Evolutionary conservation across 805 yeast genomes (phyloP).

Genomic region (Wickerhamiella hasegawae): DNA sequence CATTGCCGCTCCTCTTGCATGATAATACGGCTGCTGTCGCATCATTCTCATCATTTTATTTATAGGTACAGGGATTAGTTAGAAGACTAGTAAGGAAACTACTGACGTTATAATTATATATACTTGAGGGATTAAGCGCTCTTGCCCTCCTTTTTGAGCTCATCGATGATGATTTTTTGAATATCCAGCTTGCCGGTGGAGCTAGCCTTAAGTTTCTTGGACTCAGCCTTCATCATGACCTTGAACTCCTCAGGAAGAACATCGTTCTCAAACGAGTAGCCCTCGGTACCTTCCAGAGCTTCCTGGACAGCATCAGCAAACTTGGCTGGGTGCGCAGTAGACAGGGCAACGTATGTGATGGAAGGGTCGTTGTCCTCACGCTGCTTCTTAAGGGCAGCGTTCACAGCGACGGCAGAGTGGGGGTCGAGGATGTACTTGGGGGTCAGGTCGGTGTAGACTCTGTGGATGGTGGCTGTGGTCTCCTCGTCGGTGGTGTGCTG

Average conservation of each 20-base stretch:
- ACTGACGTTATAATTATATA: no score
- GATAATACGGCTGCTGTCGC: background rate
- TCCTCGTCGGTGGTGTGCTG: constrained; percentile 65
- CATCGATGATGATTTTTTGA: constrained; percentile 60
- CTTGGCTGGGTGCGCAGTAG: constrained; percentile 99
- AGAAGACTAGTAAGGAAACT: no score
- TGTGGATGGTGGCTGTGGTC: constrained; percentile 65
- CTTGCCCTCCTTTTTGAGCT: constrained; percentile 33
- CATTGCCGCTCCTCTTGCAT: constrained; percentile 60
- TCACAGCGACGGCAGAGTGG: constrained; percentile 89
- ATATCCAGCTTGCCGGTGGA: constrained; percentile 27
- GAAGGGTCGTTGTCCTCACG: constrained; percentile 27
- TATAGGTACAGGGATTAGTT: no score
- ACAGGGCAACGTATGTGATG: constrained; percentile 45
- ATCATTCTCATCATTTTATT: no score
- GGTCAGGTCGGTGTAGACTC: constrained; percentile 39
- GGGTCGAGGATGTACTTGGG: constrained; percentile 82
- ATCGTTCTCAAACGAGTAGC: constrained; percentile 72
- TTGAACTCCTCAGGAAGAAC: constrained; percentile 82
- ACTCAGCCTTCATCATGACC: constrained; percentile 50
- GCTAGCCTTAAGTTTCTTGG: constrained; percentile 48
- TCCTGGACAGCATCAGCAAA: constrained; percentile 89
- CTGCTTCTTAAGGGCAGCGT: constrained; percentile 49
- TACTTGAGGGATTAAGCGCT: no score
- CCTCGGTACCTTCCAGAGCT: constrained; percentile 49